Base-by-base conservation (phyloP, 192 early-diverging fungal genomes). In the Dissophora globulifera region DNA sequence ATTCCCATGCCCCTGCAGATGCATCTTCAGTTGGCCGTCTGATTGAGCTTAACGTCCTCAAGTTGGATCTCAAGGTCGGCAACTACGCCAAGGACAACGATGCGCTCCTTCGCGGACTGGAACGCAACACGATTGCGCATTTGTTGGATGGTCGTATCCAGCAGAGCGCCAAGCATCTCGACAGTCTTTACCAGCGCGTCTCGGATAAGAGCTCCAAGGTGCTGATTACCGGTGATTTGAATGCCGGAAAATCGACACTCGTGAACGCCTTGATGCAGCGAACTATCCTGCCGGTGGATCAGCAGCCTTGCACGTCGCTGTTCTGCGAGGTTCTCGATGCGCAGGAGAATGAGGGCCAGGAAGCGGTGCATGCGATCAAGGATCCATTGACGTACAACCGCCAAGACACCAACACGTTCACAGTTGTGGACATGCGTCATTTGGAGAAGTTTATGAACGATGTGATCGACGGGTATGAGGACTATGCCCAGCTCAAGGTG, bases 261-360 rank as follows among this genome's bases (percentile, higher is more conserved):
- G 96, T 99, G 27, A 99, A 99, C 69, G 93, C 98, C 29, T 82
- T 99, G 45, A 84, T 99, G 58, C 89, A 95, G 33, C 84, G 92
- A 42, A 90, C 94, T 54, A 87, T 99, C 16, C 86, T 98, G 22
- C 98, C 98, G 3, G 87, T 89, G 50, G 98, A 99, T 80, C 98
- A 99, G 78, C 95, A 99, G 79, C 98, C 98, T 16, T 97, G 95
- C 85, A 99, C 96, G 3, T 93, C 91, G 66, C 81, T 96, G 32
- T 99, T 99, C 82, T 93, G 92, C 65, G 98, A 99, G 78, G 96
- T 99, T 3, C 83, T 99, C 31, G 95, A 97, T 80, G 92, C 92
- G 16, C 85, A 85, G n/a, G 86, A 93, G 72, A 99, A 99, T 75
- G 85, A 87, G 29, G 94, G 89, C 48, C 67, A 85, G n/a, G 95